A percentile compares a stretch with the other conserved stretches of the same genome.
These are phyloP conservation scores for Endocalyx cinctus DNA, from an alignment of 2,329 filamentous ascomycete genomes.

Conservation along the genomic window DNA sequence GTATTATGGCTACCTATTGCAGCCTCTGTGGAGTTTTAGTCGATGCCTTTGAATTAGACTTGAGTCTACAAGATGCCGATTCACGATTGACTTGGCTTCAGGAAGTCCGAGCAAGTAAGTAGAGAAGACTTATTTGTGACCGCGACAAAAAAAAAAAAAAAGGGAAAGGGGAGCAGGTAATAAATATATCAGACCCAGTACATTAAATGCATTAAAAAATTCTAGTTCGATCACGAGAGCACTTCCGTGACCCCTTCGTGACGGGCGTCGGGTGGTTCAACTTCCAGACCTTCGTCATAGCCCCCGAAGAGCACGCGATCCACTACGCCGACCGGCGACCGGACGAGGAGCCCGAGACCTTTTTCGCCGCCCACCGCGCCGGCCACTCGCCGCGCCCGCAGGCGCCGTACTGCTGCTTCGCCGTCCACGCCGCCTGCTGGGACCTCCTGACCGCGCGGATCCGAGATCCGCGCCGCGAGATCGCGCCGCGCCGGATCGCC, in stretches of 20 bases:
- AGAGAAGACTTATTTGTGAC: background rate
- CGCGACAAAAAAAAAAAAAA: too few relatives aligned
- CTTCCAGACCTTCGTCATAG: conserved; percentile 7
- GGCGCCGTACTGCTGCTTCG: conserved; percentile 13
- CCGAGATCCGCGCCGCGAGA: conserved; percentile 3
- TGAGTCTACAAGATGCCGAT: conserved; percentile 1
- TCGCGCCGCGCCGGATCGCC: conserved; percentile 7
- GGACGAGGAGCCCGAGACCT: conserved; percentile 5
- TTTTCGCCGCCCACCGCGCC: conserved; percentile 2
- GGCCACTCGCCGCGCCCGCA: background rate
- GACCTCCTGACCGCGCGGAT: conserved; percentile 12
- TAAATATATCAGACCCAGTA: background rate
- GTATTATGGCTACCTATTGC: conserved; percentile 9
- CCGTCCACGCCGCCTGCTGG: conserved; percentile 18
- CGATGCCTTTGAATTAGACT: conserved; percentile 8
- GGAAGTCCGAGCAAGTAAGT: conserved; percentile 16
- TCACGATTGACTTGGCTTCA: conserved; percentile 11
- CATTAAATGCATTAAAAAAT: background rate
- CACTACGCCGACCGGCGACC: conserved; percentile 3
- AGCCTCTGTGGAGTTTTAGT: conserved; percentile 13
- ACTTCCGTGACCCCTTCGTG: conserved; percentile 8
- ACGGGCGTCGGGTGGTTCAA: conserved; percentile 16
- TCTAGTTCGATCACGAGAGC: conserved; percentile 3
- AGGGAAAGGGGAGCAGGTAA: background rate
- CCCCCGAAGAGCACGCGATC: conserved; percentile 2